These are phyloP conservation scores for Helicocarpus griseus DNA, from an alignment of 2,329 filamentous ascomycete genomes.

Conservation along the genomic window DNA sequence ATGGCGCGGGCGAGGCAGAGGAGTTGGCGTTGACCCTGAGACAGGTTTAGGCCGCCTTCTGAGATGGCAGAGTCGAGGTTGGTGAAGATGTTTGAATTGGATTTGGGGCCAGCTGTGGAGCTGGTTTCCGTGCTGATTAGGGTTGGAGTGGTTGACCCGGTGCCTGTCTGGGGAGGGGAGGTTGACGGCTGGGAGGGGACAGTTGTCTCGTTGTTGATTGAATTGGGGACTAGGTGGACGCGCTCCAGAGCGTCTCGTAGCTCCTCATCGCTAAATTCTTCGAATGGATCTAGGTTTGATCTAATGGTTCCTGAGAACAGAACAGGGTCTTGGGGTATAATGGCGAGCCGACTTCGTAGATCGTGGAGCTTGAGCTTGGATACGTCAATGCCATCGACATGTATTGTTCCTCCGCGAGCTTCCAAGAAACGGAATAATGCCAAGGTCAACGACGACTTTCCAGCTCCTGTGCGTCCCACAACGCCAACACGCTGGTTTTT, in stretches of 20 bases:
- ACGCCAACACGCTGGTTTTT: conserved; percentile 64
- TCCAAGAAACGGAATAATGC: conserved; percentile 72
- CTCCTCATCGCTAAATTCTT: conserved; percentile 57
- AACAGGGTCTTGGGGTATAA: conserved; percentile 76
- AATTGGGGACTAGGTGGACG: conserved; percentile 54
- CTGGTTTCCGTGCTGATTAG: conserved; percentile 15
- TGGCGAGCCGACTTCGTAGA: conserved; percentile 63
- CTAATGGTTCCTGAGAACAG: conserved; percentile 71
- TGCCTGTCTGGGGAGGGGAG: conserved; percentile 8
- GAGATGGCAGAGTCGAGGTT: conserved; percentile 55
- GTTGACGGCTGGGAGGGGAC: neutral
- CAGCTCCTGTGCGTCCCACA: conserved; percentile 67
- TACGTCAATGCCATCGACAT: conserved; percentile 66
- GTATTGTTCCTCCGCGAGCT: conserved; percentile 53
- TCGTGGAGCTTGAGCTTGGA: conserved; percentile 60
- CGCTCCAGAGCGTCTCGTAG: conserved; percentile 60
- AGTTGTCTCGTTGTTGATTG: conserved; percentile 24
- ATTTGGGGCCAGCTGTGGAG: conserved; percentile 29
- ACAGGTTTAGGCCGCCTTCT: conserved; percentile 64
- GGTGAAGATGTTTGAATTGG: conserved; percentile 51
- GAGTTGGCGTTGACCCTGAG: conserved; percentile 66
- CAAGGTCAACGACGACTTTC: conserved; percentile 66
- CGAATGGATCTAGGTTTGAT: conserved; percentile 68
- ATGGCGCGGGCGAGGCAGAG: conserved; percentile 66
- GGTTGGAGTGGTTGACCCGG: conserved; percentile 13